Evolutionary conservation across 805 yeast species (phyloP).

Genomic region (Kazachstania kunashirensis): DNA sequence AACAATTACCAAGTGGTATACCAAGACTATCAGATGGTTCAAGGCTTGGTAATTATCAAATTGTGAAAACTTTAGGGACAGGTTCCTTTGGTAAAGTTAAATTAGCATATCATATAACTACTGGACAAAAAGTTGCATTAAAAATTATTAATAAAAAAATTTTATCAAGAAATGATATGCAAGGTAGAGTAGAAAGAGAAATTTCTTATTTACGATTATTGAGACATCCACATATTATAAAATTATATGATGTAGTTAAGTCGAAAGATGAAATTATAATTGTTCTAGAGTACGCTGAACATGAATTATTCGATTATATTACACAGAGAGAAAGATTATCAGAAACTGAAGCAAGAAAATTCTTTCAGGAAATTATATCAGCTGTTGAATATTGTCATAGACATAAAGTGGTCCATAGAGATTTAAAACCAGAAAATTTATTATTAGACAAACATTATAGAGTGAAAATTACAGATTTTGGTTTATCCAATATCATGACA

Average conservation of each 20-base stretch:
- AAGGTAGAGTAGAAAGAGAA: conserved; percentile 90
- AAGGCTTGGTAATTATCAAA: conserved; percentile 87
- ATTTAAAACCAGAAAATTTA: conserved; percentile 89
- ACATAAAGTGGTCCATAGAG: conserved; percentile 93
- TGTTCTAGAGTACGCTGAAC: conserved; percentile 97
- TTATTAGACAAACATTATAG: conserved; percentile 80
- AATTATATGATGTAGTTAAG: conserved; percentile 88
- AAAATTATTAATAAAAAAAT: conserved; percentile 89
- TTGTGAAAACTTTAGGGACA: conserved; percentile 86
- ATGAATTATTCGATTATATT: conserved; percentile 88
- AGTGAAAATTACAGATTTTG: conserved; percentile 94
- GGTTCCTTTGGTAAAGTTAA: conserved; percentile 96
- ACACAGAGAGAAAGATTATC: conserved; percentile 92
- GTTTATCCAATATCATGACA: conserved; percentile 90
- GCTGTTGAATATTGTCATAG: conserved; percentile 96
- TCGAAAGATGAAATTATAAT: conserved; percentile 90
- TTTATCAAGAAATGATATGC: conserved; percentile 91
- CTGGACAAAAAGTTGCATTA: conserved; percentile 86
- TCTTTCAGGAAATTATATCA: conserved; percentile 90
- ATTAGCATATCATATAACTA: conserved; percentile 76
- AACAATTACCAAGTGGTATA: too few relatives aligned
- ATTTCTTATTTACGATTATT: conserved; percentile 77
- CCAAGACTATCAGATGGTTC: conserved; percentile 28
- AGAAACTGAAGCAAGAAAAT: conserved; percentile 82
- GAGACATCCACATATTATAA: conserved; percentile 93